Percentiles rank a stretch among this genome's conserved stretches.
phyloP scores from a whole-genome alignment of 2,329 filamentous ascomycete genomes.

The Dactylonectria macrodidyma region DNA sequence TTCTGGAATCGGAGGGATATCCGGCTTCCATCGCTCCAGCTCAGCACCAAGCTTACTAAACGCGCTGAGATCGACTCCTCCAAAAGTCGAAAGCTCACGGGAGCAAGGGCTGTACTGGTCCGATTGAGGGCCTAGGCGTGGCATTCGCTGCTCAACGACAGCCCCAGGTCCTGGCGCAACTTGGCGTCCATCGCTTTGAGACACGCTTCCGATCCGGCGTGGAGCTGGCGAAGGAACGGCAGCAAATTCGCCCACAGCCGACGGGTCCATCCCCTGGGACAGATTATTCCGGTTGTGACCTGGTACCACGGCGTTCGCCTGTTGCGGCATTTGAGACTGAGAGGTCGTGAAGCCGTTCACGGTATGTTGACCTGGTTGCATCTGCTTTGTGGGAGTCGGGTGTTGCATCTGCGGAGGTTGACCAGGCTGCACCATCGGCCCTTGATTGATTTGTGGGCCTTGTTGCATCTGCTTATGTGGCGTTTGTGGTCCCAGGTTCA shows the following conservation, averaged over 20 bases:
- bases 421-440: constrained; percentile 54
- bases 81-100: constrained; percentile 72
- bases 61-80: constrained; percentile 79
- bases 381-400: constrained; percentile 59
- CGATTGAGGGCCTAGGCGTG: constrained; percentile 60
- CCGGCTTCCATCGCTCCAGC: constrained; percentile 78
- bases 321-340: constrained; percentile 47
- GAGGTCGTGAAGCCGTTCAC: constrained; percentile 57
- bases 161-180: constrained; percentile 37
- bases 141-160: constrained; percentile 50
- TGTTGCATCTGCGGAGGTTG: constrained; percentile 49
- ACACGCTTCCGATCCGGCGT: constrained; percentile 58
- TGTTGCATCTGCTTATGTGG: constrained; percentile 55
- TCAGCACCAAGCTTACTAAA: constrained; percentile 76
- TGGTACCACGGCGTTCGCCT: constrained; percentile 37
- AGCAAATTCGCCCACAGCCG: constrained; percentile 57
- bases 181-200: constrained; percentile 52
- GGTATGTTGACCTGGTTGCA: constrained; percentile 57
- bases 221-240: constrained; percentile 61
- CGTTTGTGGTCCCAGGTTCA: constrained; percentile 46
- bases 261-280: constrained; percentile 64
- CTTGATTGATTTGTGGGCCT: constrained; percentile 51
- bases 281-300: constrained; percentile 66
- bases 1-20: constrained; percentile 81
- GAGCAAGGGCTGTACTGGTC: constrained; percentile 71